Conservation (phyloP, 768 basidiomycete genomes). For the Lactifluus hygrophoroides region DNA sequence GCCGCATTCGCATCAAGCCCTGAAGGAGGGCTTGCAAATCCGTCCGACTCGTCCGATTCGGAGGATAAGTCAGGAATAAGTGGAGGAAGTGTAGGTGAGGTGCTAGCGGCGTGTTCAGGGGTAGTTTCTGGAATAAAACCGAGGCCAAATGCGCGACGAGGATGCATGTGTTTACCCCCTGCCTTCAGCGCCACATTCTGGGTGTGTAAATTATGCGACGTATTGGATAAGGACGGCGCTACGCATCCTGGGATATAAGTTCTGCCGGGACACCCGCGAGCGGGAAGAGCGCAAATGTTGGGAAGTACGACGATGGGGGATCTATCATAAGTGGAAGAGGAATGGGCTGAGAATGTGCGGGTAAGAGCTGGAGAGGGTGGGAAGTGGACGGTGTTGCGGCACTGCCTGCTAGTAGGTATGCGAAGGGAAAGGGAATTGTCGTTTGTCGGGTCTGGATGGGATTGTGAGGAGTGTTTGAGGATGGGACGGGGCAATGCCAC, state of each 20-base stretch:
- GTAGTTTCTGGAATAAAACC: slow-evolving; percentile 5
- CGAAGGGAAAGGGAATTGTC: not conserved
- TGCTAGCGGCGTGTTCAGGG: slow-evolving; percentile 1
- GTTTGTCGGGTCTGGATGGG: not conserved
- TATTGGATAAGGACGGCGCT: slow-evolving; percentile 13
- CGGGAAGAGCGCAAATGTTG: slow-evolving; percentile 69
- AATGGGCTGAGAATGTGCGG: slow-evolving; percentile 36
- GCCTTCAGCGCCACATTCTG: slow-evolving; percentile 20
- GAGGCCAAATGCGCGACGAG: slow-evolving; percentile 30
- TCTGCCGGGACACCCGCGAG: slow-evolving; percentile 66
- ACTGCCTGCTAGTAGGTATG: not conserved
- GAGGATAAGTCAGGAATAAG: slow-evolving; percentile 55
- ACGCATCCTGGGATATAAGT: slow-evolving; percentile 48
- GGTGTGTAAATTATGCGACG: slow-evolving; percentile 14
- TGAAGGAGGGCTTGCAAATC: slow-evolving; percentile 32
- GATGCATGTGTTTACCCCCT: slow-evolving; percentile 38
- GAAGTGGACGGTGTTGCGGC: slow-evolving; percentile 36
- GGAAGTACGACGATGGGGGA: slow-evolving; percentile 67
- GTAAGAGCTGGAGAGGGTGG: slow-evolving; percentile 32
- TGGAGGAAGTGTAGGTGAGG: slow-evolving; percentile 30
- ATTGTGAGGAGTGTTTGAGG: slow-evolving; percentile 17
- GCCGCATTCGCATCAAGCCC: not conserved
- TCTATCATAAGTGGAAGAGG: slow-evolving; percentile 57
- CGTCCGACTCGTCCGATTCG: slow-evolving; percentile 60
- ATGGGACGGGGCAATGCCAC: slow-evolving; percentile 17